Conservation (phyloP, 2,329 filamentous ascomycete species). For the Ceratocystiopsis minuta region DNA sequence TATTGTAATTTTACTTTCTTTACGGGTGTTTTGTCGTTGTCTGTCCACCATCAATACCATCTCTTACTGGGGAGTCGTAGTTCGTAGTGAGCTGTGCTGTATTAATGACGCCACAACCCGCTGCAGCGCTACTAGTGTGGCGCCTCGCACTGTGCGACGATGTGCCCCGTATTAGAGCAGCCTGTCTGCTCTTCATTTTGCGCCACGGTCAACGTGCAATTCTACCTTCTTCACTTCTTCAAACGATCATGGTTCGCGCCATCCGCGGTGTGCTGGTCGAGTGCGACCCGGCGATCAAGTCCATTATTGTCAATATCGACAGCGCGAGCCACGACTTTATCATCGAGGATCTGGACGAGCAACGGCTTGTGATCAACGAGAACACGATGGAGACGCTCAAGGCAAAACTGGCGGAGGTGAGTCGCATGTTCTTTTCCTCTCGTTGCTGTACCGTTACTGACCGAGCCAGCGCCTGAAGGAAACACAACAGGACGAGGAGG, state of each 20-base stretch:
- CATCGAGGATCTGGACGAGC: constrained; percentile 64
- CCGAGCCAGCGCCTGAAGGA: constrained; percentile 14
- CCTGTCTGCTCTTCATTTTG: too few species aligned
- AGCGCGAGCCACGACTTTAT: constrained; percentile 49
- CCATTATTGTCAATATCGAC: constrained; percentile 66
- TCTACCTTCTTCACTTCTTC: too few species aligned
- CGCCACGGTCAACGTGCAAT: too few species aligned
- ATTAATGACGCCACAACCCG: too few species aligned
- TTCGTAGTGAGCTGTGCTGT: too few species aligned
- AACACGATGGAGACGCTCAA: constrained; percentile 54
- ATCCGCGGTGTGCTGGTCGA: constrained; percentile 47
- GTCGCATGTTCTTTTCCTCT: constrained; percentile 12
- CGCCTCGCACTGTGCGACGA: too few species aligned
- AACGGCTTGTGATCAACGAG: constrained; percentile 57
- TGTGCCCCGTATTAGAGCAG: too few species aligned
- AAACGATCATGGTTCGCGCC: constrained; percentile 8
- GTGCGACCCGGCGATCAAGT: constrained; percentile 75
- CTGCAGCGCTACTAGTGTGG: too few species aligned
- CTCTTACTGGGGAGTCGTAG: too few species aligned
- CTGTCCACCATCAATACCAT: too few species aligned
- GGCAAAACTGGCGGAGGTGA: constrained; percentile 47
- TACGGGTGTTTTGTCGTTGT: too few species aligned
- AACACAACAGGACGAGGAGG: constrained; percentile 16
- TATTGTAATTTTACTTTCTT: too few species aligned
- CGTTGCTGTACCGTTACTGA: neutral